Percentiles rank a stretch among this genome's conserved stretches.
phyloP scores from a whole-genome alignment of 257 asterid species.

The Rehmannia glutinosa region DNA sequence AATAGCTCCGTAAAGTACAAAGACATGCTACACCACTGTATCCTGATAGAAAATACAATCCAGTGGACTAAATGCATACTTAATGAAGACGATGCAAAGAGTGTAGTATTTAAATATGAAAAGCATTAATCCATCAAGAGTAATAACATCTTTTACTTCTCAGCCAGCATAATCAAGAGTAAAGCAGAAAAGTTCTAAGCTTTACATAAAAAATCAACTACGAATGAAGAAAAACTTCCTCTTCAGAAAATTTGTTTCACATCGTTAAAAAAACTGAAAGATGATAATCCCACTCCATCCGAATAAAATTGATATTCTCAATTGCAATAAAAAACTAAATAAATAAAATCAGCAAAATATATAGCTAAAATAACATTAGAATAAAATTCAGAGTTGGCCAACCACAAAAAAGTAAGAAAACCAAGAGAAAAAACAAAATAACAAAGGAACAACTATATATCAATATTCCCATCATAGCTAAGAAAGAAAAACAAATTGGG shows the following conservation, averaged over 20 bases:
- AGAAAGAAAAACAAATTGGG: not conserved
- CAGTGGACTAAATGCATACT: too few relatives aligned
- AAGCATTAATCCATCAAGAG: not conserved
- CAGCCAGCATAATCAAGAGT: not conserved
- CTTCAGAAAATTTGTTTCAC: not conserved
- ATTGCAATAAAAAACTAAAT: not conserved
- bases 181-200: not conserved
- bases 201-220: not conserved
- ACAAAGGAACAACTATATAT: not conserved
- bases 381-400: not conserved
- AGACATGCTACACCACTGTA: too few relatives aligned
- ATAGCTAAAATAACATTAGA: constrained; percentile 4
- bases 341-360: not conserved
- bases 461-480: not conserved
- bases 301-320: too few relatives aligned
- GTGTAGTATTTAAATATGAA: too few relatives aligned
- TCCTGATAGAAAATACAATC: too few relatives aligned
- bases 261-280: too few relatives aligned
- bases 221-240: not conserved
- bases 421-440: not conserved
- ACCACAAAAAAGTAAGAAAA: not conserved
- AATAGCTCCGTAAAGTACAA: too few relatives aligned
- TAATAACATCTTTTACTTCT: not conserved
- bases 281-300: constrained; percentile 15
- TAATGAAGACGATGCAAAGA: too few relatives aligned